These are phyloP conservation scores for Fraxinus cuspidata DNA, from an alignment of 257 asterid genomes.

Conservation along the genomic window DNA sequence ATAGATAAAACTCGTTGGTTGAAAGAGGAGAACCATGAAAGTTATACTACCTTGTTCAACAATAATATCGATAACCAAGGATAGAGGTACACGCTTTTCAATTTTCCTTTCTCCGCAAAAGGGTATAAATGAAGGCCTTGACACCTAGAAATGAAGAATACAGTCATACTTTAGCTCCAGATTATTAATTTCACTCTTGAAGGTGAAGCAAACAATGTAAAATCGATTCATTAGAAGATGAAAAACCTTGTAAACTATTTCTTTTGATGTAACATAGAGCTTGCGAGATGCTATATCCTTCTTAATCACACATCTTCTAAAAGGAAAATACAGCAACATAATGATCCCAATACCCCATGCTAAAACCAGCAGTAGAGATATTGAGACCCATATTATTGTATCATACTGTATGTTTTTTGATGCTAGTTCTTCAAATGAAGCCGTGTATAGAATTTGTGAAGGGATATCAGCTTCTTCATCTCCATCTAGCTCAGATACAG, in stretches of 20 bases:
- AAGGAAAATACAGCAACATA: constrained; percentile 70
- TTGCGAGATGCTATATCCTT: constrained; percentile 66
- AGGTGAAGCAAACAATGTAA: not conserved
- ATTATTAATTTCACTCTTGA: not conserved
- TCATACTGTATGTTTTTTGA: constrained; percentile 53
- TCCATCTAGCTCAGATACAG: constrained; percentile 49
- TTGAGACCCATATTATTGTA: constrained; percentile 62
- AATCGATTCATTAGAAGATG: constrained; percentile 13
- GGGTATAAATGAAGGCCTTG: constrained; percentile 75
- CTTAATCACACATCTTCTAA: constrained; percentile 62
- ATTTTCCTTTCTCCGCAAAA: constrained; percentile 52
- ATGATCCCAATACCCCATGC: constrained; percentile 80
- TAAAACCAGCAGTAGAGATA: constrained; percentile 65
- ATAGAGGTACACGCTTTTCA: constrained; percentile 64
- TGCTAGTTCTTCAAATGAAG: constrained; percentile 65
- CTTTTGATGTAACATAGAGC: constrained; percentile 52
- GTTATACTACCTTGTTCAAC: constrained; percentile 64
- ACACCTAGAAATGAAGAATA: constrained; percentile 41
- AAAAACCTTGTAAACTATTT: constrained; percentile 62
- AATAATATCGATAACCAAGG: constrained; percentile 58
- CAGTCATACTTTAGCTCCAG: constrained; percentile 17
- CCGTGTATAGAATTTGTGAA: constrained; percentile 42
- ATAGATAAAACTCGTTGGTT: not conserved
- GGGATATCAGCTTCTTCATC: constrained; percentile 48
- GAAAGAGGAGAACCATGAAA: not conserved